Evolutionary conservation across 169 alveolate species (phyloP), one percentile per base, ranked within the genome.

Genomic region (Ichthyophthirius multifiliis): DNA sequence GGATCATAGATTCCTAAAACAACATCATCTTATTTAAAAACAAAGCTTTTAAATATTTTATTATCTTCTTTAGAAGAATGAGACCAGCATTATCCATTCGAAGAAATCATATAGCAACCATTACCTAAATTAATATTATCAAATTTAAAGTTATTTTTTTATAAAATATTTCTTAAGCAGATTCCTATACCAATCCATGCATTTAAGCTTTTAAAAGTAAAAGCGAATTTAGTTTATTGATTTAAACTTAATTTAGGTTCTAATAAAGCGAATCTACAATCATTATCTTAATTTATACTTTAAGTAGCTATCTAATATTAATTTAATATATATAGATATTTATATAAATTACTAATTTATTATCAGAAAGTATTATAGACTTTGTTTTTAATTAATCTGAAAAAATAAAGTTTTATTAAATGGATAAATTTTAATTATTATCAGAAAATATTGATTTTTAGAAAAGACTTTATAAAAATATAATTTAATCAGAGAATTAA

Each of bases 231-330:
- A 18, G 78, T 30, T 6, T 65, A 35, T 43, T 78, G 67, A 10
- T 30, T 15, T 23, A 78, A 27, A 7, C 71, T 55, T 27, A 55
- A 43, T 65, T 63, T n/a, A 10, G 84, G 84, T 65, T 78, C 84
- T 27, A 78, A 23, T 16, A 78, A 44, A 7, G 74, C 74, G 35
- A 78, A 78, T 45, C 84, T 78, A 65, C 65, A 64, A 10, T 78
- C 84, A 34, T 46, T 35, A 43, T 64, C 65, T 15, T 78, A 37
- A 43, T 65, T 78, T 4, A 20, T 37, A 20, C 67, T 67, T 44
- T 78, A 23, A 44, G 30, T 30, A 3, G 84, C 84, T 15, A 39
- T 55, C 71, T 55, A 55, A 20, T 46, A 1, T 20, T 20, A 1
- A 46, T 46, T 46, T 1, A 20, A 20, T 12, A 46, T 20, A 44